Evolutionary conservation across 1,284 basidiomycete genomes (phyloP).

Genomic region (Trichosporon faecale): DNA sequence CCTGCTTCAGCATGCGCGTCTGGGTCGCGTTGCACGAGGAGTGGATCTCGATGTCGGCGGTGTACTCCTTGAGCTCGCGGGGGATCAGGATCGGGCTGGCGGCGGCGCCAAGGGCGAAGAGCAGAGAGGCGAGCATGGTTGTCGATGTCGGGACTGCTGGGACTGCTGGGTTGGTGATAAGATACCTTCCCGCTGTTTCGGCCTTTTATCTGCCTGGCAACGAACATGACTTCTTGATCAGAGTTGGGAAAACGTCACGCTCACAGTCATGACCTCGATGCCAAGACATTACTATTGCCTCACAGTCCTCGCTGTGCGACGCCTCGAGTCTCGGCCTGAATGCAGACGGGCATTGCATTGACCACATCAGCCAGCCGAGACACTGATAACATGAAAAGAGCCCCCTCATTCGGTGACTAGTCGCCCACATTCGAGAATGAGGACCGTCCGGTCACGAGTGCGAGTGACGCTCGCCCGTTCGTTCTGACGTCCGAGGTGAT

Average conservation of each 20-base stretch:
- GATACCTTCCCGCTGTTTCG: background rate
- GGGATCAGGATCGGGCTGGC: conserved; percentile 13
- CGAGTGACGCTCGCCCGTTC: background rate
- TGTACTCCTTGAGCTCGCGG: conserved; percentile 34
- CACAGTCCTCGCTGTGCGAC: background rate
- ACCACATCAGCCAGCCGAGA: too few relatives aligned
- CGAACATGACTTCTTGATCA: background rate
- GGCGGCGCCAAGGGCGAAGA: background rate
- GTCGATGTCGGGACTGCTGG: background rate
- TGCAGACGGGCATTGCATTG: too few relatives aligned
- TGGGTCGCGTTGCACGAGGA: conserved; percentile 51
- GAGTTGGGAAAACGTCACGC: background rate
- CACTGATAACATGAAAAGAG: too few relatives aligned
- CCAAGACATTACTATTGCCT: background rate
- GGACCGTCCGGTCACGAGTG: background rate
- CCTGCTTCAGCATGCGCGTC: conserved; percentile 43
- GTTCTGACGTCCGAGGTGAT: background rate
- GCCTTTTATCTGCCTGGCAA: background rate
- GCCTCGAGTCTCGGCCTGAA: background rate
- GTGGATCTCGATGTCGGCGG: conserved; percentile 47
- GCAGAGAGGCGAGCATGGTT: conserved; percentile 27
- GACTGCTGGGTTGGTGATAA: background rate
- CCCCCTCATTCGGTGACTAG: too few relatives aligned
- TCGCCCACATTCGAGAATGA: background rate
- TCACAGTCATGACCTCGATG: background rate